Conservation (phyloP, 1,284 basidiomycete genomes). For the Xanthoconium separans region DNA sequence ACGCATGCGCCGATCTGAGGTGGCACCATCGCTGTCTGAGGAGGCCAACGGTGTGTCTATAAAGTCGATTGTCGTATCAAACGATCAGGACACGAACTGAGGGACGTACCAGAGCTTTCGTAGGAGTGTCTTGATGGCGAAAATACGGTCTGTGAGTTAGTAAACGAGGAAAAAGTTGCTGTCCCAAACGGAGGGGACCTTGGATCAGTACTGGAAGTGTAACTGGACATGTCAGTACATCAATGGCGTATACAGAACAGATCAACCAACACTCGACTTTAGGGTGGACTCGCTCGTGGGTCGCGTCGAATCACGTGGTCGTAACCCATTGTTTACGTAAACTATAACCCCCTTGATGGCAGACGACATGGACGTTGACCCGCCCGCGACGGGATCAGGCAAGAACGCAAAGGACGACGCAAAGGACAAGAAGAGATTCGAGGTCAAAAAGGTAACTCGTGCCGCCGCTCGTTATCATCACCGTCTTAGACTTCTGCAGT, state of each 20-base stretch:
- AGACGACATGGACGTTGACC: constrained; percentile 83
- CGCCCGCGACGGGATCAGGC: constrained; percentile 40
- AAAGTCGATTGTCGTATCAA: constrained; percentile 1
- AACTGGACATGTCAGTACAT: constrained; percentile 37
- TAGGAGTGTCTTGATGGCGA: constrained; percentile 47
- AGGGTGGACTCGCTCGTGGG: constrained; percentile 35
- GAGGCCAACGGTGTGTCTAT: constrained; percentile 36
- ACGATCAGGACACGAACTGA: neutral
- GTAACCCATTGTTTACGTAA: constrained; percentile 21
- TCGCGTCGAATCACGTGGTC: constrained; percentile 34
- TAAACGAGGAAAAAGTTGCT: constrained; percentile 48
- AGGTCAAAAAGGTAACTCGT: constrained; percentile 87
- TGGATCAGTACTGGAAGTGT: constrained; percentile 38
- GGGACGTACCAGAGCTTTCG: constrained; percentile 36
- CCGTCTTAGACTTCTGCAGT: constrained; percentile 49
- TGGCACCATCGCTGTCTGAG: constrained; percentile 39
- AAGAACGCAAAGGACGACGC: constrained; percentile 47
- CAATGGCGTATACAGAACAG: constrained; percentile 16
- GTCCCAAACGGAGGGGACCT: constrained; percentile 50
- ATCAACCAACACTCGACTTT: constrained; percentile 29
- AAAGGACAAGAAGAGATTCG: constrained; percentile 79
- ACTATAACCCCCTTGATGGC: constrained; percentile 38
- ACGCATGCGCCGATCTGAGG: constrained; percentile 40
- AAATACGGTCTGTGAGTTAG: constrained; percentile 40
- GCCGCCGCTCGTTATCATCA: constrained; percentile 9